Evolutionary conservation across 2,329 filamentous ascomycete genomes (phyloP), one percentile per base, ranked within the genome.

Genomic region (Leptographium wingfieldii): DNA sequence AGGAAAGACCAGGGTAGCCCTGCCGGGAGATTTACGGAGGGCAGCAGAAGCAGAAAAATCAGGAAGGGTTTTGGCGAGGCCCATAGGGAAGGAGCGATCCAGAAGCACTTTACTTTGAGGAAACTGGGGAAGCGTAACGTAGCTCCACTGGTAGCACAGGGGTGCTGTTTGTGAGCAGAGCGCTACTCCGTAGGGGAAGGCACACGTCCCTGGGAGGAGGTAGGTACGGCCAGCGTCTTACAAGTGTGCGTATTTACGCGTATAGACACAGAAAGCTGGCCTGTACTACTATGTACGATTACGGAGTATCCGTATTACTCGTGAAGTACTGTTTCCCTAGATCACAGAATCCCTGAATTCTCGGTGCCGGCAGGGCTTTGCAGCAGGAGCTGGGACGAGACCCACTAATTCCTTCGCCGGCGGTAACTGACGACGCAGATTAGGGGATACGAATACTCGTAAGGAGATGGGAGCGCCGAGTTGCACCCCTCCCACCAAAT

Each of bases 11-110:
- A 55, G 54, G 54, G 54, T 22, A 27, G 25, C 22, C 53, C 54
- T 40, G 54, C 22, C 35, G 33, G 19, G 54, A 29, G 22, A 43
- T 56, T 29, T 56, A 43, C 19, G 35, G 53, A 55, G 33, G 16
- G 53, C n/a, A 33, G 43, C 22, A 31, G 27, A 22, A 22, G n/a
- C 33, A 27, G 19, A 52, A 53, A 58, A 52, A 33, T 10, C 19
- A 22, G 3, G 35, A 29, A n/a, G 9, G 9, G 52, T 5, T 54
- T 54, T 31, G 33, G 27, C 33, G 27, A 35, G 55, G 49, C 16
- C n/a, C 40, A 57, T 57, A 27, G 33, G 55, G 55, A 57, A 57
- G 54, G 54, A 56, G 54, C 54, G 54, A 56, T 40, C 54, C 54
- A 56, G 54, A 43, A 31, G 33, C 52, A 54, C 16, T 22, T 27